A percentile compares a stretch with the other conserved stretches of the same genome.
phyloP scores from a whole-genome alignment of 495 filamentous ascomycete species.

The Neurospora sp. region DNA sequence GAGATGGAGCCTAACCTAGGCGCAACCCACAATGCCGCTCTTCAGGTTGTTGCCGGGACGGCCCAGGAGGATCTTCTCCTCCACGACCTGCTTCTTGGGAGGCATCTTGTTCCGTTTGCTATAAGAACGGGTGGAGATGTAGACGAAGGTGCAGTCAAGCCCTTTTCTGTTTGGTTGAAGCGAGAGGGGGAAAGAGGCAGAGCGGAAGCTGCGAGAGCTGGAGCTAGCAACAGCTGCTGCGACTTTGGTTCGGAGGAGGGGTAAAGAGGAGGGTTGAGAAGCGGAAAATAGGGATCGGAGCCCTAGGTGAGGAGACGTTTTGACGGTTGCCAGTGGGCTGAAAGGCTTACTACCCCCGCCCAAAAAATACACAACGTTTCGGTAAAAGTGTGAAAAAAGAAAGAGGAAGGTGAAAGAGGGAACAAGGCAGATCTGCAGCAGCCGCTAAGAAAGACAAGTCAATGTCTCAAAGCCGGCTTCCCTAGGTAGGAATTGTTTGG shows the following conservation, averaged over 20 bases:
- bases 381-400: not conserved
- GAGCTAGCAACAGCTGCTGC: not conserved
- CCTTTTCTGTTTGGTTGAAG: conserved; percentile 16
- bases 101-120: conserved; percentile 55
- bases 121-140: conserved; percentile 38
- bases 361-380: not conserved
- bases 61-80: conserved; percentile 78
- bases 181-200: conserved; percentile 33
- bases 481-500: not conserved
- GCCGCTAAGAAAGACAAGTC: not conserved
- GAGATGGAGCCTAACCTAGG: conserved; percentile 8
- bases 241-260: conserved; percentile 33
- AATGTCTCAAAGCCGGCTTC: not conserved
- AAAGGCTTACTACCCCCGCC: conserved; percentile 14
- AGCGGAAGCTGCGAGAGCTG: conserved; percentile 45
- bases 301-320: conserved; percentile 26
- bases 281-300: conserved; percentile 38
- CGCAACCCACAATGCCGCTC: conserved; percentile 89
- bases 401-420: not conserved
- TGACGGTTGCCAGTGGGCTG: conserved; percentile 21
- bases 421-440: not conserved
- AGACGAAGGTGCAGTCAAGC: conserved; percentile 35
- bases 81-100: conserved; percentile 63
- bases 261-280: conserved; percentile 32
- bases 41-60: conserved; percentile 97